A percentile compares a stretch with the other conserved stretches of the same genome.
phyloP scores from a whole-genome alignment of 768 basidiomycete species.

The Mycena indigotica region DNA sequence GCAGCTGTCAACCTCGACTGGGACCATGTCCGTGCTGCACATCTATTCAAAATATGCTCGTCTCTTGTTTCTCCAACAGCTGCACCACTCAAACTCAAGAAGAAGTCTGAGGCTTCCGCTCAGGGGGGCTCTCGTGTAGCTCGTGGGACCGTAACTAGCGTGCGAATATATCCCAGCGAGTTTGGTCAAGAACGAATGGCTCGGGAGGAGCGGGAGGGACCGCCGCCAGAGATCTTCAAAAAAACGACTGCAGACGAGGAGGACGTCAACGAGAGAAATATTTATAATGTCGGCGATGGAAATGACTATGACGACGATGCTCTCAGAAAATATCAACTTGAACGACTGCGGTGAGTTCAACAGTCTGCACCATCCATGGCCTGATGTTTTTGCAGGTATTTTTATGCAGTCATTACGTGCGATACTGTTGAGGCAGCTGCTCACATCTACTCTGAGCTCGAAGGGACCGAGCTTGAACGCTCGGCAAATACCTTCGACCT shows the following conservation, averaged over 20 bases:
- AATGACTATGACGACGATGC: conserved; percentile 88
- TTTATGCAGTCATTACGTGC: conserved; percentile 92
- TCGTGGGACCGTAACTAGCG: conserved; percentile 71
- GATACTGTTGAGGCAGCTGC: conserved; percentile 75
- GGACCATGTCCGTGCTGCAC: conserved; percentile 90
- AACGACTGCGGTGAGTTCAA: conserved; percentile 75
- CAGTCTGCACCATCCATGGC: conserved; percentile 2
- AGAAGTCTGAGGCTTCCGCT: conserved; percentile 18
- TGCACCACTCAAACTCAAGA: conserved; percentile 30
- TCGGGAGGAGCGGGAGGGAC: conserved; percentile 87
- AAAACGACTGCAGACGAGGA: conserved; percentile 55
- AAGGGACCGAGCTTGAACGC: conserved; percentile 93
- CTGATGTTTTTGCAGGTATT: conserved; percentile 62
- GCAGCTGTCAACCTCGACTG: conserved; percentile 97
- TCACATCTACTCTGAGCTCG: conserved; percentile 82
- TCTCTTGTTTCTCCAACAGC: conserved; percentile 74
- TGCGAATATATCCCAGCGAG: conserved; percentile 88
- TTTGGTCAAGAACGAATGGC: conserved; percentile 89
- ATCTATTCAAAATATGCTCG: conserved; percentile 90
- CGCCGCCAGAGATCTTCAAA: conserved; percentile 82
- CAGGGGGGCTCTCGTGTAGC: conserved; percentile 37
- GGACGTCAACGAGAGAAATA: conserved; percentile 61
- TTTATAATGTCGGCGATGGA: conserved; percentile 67
- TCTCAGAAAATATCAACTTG: conserved; percentile 87
- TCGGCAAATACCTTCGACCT: conserved; percentile 96